Evolutionary conservation across 2,329 filamentous ascomycete species (phyloP).

Genomic region (Colletotrichum incanum): DNA sequence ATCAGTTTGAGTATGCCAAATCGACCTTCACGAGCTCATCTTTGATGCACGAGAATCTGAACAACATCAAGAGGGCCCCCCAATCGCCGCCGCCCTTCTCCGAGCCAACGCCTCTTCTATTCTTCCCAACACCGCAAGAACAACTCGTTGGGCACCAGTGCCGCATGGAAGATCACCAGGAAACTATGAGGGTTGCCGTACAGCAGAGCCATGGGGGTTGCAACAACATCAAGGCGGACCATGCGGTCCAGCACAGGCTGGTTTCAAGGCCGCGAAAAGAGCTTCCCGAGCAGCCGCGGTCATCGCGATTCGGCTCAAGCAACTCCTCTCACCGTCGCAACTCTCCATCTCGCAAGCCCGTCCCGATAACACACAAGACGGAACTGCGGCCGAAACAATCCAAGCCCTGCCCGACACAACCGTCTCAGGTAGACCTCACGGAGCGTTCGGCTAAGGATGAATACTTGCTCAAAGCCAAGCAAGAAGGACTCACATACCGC

Average conservation of each 20-base stretch:
- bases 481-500: constrained; percentile 74
- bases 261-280: constrained; percentile 31
- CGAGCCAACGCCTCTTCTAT: constrained; percentile 28
- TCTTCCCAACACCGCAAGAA: constrained; percentile 27
- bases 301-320: constrained; percentile 1
- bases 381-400: constrained; percentile 30
- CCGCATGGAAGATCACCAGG: constrained; percentile 10
- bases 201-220: constrained; percentile 1
- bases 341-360: constrained; percentile 8
- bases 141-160: constrained; percentile 11
- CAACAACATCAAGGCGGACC: constrained; percentile 5
- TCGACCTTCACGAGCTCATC: constrained; percentile 31
- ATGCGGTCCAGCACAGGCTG: background rate
- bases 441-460: constrained; percentile 56
- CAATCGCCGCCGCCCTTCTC: constrained; percentile 30
- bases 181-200: background rate
- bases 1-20: constrained; percentile 32
- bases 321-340: background rate
- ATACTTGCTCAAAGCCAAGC: constrained; percentile 69
- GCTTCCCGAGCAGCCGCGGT: constrained; percentile 36
- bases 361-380: background rate
- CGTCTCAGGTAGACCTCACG: constrained; percentile 1
- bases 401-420: constrained; percentile 20
- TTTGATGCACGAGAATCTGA: constrained; percentile 20
- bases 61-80: constrained; percentile 19